phyloP scores from a whole-genome alignment of 495 filamentous ascomycete genomes.

The Lindgomyces ingoldianus region DNA sequence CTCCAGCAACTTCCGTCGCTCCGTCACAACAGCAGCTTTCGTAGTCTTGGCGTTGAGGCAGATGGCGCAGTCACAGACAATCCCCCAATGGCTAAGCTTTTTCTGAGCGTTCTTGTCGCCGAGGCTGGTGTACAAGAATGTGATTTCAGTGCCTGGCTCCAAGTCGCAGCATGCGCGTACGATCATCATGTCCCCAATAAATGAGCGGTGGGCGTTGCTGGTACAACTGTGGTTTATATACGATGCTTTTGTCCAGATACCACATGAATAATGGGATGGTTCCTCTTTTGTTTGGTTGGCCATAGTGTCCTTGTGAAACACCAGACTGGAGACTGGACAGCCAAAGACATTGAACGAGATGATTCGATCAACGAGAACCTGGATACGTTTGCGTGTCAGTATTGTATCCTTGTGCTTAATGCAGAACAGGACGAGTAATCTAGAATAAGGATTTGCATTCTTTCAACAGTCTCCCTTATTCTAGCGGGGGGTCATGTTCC shows the following conservation, averaged over 20 bases:
- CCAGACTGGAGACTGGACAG: conserved; percentile 36
- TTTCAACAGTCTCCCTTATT: no score
- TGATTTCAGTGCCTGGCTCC: conserved; percentile 6
- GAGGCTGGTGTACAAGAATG: conserved; percentile 3
- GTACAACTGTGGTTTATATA: conserved; percentile 60
- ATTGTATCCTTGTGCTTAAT: no score
- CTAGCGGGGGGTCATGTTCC: no score
- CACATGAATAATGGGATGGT: conserved; percentile 30
- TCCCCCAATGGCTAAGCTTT: conserved; percentile 2
- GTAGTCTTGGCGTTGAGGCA: not conserved
- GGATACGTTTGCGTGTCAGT: not conserved
- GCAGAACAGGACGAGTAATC: no score
- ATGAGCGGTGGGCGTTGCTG: conserved; percentile 49
- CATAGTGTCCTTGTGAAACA: conserved; percentile 7
- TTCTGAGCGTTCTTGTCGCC: not conserved
- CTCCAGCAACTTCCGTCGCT: not conserved
- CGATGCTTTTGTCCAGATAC: conserved; percentile 57
- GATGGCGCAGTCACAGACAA: conserved; percentile 1
- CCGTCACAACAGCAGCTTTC: not conserved
- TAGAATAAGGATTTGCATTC: no score
- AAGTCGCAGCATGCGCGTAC: conserved; percentile 48
- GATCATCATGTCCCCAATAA: conserved; percentile 63
- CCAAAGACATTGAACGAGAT: conserved; percentile 55
- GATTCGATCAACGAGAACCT: conserved; percentile 52
- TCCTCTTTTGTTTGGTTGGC: not conserved